Evolutionary conservation across 2,329 filamentous ascomycete species (phyloP).

Genomic region (Amauroascus niger): DNA sequence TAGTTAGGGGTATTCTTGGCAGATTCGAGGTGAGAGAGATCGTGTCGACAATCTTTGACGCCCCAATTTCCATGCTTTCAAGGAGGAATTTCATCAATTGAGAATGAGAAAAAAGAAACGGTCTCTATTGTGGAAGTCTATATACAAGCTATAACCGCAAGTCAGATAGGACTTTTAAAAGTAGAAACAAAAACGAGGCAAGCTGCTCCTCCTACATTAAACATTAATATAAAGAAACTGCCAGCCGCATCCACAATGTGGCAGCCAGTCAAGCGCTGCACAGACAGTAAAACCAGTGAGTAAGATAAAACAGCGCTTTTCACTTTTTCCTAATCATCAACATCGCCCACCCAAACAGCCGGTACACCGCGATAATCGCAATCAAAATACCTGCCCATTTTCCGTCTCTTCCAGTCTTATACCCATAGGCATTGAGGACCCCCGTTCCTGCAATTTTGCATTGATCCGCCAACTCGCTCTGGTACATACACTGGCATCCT

Average conservation of each 20-base stretch:
- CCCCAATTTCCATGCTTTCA: too few species aligned
- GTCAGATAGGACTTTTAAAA: too few species aligned
- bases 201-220: too few species aligned
- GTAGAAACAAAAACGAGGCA: too few species aligned
- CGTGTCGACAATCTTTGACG: too few species aligned
- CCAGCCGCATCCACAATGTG: too few species aligned
- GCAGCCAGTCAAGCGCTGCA: not conserved
- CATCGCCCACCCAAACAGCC: slow-evolving; percentile 57
- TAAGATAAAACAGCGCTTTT: not conserved
- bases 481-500: slow-evolving; percentile 61
- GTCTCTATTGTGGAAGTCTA: too few species aligned
- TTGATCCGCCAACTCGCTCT: slow-evolving; percentile 49
- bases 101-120: too few species aligned
- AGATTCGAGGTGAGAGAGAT: too few species aligned
- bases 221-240: too few species aligned
- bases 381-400: slow-evolving; percentile 70
- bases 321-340: slow-evolving; percentile 34
- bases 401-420: slow-evolving; percentile 52
- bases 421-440: slow-evolving; percentile 62
- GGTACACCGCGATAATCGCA: slow-evolving; percentile 63
- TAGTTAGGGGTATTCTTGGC: not conserved
- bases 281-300: not conserved
- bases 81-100: too few species aligned
- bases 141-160: too few species aligned
- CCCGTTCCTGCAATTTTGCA: slow-evolving; percentile 63